These are phyloP conservation scores for Fusarium clavum DNA, from an alignment of 2,329 filamentous ascomycete species.

Conservation along the genomic window DNA sequence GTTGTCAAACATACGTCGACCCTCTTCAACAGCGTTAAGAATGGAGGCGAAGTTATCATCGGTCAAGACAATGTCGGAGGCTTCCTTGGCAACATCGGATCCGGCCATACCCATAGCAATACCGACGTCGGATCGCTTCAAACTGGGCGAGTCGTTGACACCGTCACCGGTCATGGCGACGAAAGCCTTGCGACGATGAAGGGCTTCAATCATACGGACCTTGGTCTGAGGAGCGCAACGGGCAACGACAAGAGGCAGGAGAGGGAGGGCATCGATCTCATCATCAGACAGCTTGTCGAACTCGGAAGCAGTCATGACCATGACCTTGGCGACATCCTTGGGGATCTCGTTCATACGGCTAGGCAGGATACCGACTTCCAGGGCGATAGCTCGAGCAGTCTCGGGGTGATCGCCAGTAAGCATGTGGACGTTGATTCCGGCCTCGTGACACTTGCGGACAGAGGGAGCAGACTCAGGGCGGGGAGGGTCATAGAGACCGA, in stretches of 20 bases:
- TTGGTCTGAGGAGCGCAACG: constrained; percentile 78
- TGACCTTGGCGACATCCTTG: constrained; percentile 65
- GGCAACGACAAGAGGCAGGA: constrained; percentile 75
- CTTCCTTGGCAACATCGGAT: constrained; percentile 77
- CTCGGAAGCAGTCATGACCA: constrained; percentile 75
- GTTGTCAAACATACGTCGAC: constrained; percentile 77
- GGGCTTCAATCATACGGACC: constrained; percentile 79
- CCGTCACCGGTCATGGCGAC: constrained; percentile 80
- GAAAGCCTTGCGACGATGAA: constrained; percentile 73
- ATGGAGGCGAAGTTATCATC: constrained; percentile 81
- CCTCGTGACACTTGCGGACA: constrained; percentile 68
- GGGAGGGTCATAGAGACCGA: constrained; percentile 80
- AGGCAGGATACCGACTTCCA: constrained; percentile 72
- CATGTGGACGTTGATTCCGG: constrained; percentile 75
- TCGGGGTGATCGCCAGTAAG: constrained; percentile 76
- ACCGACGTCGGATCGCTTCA: constrained; percentile 76
- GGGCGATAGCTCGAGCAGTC: constrained; percentile 73
- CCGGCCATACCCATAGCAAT: constrained; percentile 78
- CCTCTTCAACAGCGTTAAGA: constrained; percentile 77
- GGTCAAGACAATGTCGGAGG: constrained; percentile 74
- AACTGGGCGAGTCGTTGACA: constrained; percentile 76
- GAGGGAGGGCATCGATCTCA: constrained; percentile 71
- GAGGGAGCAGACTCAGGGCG: constrained; percentile 73
- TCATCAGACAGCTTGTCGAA: constrained; percentile 74
- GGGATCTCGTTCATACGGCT: constrained; percentile 62